Evolutionary conservation across 1,139 yeast genomes (phyloP).

Genomic region (Hansenula anomala): DNA sequence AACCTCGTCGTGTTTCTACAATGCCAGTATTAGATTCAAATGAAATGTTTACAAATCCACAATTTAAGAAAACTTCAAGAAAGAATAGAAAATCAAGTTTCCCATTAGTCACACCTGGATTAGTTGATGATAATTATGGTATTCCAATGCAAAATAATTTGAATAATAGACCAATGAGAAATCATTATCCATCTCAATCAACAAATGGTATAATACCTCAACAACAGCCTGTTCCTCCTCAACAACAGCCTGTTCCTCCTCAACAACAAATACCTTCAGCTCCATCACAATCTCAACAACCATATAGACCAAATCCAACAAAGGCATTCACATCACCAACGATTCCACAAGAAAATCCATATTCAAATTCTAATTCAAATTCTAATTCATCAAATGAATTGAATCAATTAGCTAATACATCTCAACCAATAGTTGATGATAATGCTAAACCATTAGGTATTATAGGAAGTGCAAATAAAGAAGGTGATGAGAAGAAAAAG

Average conservation of each 20-base stretch:
- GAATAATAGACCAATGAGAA: background rate
- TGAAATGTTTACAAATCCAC: slow-evolving; percentile 11
- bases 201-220: too few species aligned
- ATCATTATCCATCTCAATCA: too few species aligned
- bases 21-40: slow-evolving; percentile 16
- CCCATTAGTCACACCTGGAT: slow-evolving; percentile 1
- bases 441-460: slow-evolving; percentile 4
- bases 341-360: background rate
- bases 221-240: background rate
- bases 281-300: background rate
- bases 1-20: slow-evolving; percentile 18
- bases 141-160: slow-evolving; percentile 1
- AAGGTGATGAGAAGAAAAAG: slow-evolving; percentile 2
- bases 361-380: background rate
- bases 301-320: background rate
- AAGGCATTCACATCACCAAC: slow-evolving; percentile 4
- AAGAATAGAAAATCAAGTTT: slow-evolving; percentile 24
- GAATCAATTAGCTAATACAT: background rate
- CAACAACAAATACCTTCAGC: background rate
- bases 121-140: slow-evolving; percentile 1
- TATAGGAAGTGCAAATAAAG: background rate
- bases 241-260: background rate
- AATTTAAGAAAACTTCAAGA: slow-evolving; percentile 21
- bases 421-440: background rate
- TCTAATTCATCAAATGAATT: slow-evolving; percentile 1